Conservation (phyloP, 1,139 yeast species). For the Geotrichum histeridarum region DNA sequence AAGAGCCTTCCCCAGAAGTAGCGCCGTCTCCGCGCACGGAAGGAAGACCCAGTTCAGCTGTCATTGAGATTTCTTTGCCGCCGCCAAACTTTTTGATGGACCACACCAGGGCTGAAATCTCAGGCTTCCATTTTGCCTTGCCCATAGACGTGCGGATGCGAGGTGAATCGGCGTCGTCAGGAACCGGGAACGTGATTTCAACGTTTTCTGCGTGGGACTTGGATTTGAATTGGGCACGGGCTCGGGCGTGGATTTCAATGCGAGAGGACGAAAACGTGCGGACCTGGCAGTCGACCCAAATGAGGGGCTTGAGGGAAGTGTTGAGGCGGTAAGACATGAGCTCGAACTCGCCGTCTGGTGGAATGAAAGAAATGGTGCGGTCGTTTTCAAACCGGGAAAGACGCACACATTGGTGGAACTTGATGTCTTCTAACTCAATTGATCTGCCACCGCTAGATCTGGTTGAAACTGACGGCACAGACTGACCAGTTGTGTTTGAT, state of each 20-base stretch:
- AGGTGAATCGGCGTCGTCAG: conserved; percentile 96
- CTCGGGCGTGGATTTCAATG: conserved; percentile 76
- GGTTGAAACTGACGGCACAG: conserved; percentile 24
- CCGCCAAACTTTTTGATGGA: conserved; percentile 90
- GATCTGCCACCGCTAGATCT: conserved; percentile 27
- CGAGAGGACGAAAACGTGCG: conserved; percentile 81
- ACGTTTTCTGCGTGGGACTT: conserved; percentile 92
- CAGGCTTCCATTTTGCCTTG: conserved; percentile 86
- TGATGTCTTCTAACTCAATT: conserved; percentile 78
- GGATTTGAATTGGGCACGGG: conserved; percentile 84
- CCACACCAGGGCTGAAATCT: conserved; percentile 80
- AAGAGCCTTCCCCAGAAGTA: conserved; percentile 14
- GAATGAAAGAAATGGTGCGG: conserved; percentile 80
- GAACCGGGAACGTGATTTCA: conserved; percentile 85
- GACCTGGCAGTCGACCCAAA: conserved; percentile 62
- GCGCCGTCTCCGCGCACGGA: conserved; percentile 58
- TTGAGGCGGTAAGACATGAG: conserved; percentile 82
- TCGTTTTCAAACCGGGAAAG: conserved; percentile 82
- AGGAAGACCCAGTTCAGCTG: conserved; percentile 88
- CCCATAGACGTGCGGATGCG: conserved; percentile 79
- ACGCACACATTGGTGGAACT: conserved; percentile 90
- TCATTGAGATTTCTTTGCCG: conserved; percentile 85
- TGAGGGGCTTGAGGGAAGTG: conserved; percentile 86
- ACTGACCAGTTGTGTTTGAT: conserved; percentile 38
- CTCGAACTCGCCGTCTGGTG: conserved; percentile 91